These are phyloP conservation scores for Phytophthora crassamura DNA, from an alignment of 352 stramenopile genomes.

Conservation along the genomic window DNA sequence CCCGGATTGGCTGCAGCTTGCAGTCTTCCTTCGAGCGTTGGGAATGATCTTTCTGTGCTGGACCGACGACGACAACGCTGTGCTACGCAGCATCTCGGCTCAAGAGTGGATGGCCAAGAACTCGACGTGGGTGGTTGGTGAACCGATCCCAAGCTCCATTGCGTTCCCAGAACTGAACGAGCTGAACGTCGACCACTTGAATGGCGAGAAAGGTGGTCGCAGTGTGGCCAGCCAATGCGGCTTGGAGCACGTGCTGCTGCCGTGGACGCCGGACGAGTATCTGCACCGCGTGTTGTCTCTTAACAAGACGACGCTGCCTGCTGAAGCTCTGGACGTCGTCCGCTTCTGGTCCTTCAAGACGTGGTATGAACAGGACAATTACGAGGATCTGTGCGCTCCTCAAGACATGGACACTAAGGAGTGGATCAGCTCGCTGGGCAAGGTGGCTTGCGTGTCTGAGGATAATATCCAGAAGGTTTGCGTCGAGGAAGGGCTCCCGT, in stretches of 20 bases:
- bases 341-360: constrained; percentile 82
- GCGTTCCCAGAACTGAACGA: constrained; percentile 67
- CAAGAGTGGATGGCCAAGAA: constrained; percentile 74
- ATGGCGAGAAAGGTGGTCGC: constrained; percentile 20
- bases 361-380: constrained; percentile 68
- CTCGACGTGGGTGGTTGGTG: constrained; percentile 72
- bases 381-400: constrained; percentile 50
- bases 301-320: constrained; percentile 68
- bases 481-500: constrained; percentile 55
- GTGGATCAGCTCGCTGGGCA: constrained; percentile 59
- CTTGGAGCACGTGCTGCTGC: constrained; percentile 56
- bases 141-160: constrained; percentile 64
- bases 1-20: constrained; percentile 84
- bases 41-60: constrained; percentile 83
- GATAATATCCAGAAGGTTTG: constrained; percentile 43
- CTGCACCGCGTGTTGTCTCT: constrained; percentile 66
- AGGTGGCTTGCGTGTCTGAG: constrained; percentile 49
- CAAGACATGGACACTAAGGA: constrained; percentile 72
- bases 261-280: constrained; percentile 86
- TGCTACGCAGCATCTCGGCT: constrained; percentile 72
- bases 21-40: constrained; percentile 73
- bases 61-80: constrained; percentile 71
- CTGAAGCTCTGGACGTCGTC: constrained; percentile 66
- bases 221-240: constrained; percentile 22
- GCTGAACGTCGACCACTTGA: constrained; percentile 68